Evolutionary conservation across 495 filamentous ascomycete species (phyloP).

Genomic region (Penicillium antarcticum): DNA sequence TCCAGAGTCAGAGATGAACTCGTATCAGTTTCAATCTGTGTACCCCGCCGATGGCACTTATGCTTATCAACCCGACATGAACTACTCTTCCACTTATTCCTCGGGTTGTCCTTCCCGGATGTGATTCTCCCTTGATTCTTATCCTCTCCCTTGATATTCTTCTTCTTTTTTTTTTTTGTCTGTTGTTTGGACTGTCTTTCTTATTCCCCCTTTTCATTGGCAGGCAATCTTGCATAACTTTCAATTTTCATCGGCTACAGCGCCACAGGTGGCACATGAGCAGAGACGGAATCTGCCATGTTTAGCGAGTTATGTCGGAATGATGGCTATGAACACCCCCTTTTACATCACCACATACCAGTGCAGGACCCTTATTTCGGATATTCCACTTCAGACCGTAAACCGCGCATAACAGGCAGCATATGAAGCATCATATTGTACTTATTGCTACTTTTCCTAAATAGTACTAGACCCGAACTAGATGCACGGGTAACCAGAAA

Average conservation of each 20-base stretch:
- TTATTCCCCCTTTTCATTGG: slow-evolving; percentile 10
- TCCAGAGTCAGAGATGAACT: slow-evolving; percentile 22
- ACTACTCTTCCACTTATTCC: slow-evolving; percentile 15
- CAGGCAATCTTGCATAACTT: no score
- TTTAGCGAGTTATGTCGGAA: slow-evolving; percentile 9
- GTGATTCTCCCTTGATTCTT: slow-evolving; percentile 12
- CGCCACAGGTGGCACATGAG: no score
- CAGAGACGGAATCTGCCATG: not conserved
- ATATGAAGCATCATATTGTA: slow-evolving; percentile 27
- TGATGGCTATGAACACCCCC: not conserved
- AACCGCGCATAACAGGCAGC: slow-evolving; percentile 8
- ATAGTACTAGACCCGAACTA: not conserved
- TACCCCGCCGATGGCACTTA: slow-evolving; percentile 16
- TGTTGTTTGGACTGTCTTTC: not conserved
- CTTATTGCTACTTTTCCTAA: not conserved
- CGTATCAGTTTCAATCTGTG: slow-evolving; percentile 18
- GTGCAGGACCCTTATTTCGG: not conserved
- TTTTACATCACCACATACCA: no score
- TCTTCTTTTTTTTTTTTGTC: not conserved
- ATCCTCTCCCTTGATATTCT: not conserved
- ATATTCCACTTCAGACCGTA: slow-evolving; percentile 12
- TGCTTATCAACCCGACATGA: slow-evolving; percentile 14
- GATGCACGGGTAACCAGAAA: not conserved
- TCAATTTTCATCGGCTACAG: no score
- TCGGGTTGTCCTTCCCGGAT: slow-evolving; percentile 22